Percentiles rank a stretch among this genome's conserved stretches.
These are phyloP conservation scores for Leccinum pachyderme DNA, from an alignment of 1,284 basidiomycete species.

Conservation along the genomic window DNA sequence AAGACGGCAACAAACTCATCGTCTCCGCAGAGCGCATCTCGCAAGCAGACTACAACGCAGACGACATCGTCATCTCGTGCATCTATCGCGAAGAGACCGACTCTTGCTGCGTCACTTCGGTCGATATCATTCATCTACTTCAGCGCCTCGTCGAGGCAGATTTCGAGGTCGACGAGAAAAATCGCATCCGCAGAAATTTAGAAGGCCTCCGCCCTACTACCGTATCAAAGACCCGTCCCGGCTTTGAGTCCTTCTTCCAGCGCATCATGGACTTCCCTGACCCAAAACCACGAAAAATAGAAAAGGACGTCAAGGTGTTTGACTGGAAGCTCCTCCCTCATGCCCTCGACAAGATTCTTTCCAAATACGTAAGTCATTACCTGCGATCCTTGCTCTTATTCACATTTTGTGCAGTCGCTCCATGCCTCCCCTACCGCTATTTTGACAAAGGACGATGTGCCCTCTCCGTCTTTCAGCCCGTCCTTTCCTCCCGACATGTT, in stretches of 20 bases:
- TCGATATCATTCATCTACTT: conserved; percentile 91
- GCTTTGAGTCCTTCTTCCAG: conserved; percentile 85
- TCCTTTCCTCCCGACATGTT: conserved; percentile 4
- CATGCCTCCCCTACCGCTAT: conserved; percentile 31
- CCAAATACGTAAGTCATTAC: conserved; percentile 80
- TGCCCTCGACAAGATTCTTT: conserved; percentile 89
- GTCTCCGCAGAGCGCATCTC: conserved; percentile 62
- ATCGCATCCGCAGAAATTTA: conserved; percentile 90
- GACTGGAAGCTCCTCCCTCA: conserved; percentile 82
- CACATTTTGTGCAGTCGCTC: conserved; percentile 39
- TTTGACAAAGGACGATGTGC: conserved; percentile 7
- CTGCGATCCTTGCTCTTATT: not conserved
- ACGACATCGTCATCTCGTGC: conserved; percentile 78
- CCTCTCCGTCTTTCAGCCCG: conserved; percentile 4
- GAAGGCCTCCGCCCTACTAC: conserved; percentile 92
- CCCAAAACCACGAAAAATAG: conserved; percentile 94
- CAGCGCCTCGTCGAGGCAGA: conserved; percentile 82
- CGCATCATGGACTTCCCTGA: conserved; percentile 94
- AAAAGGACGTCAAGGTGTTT: conserved; percentile 98
- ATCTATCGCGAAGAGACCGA: conserved; percentile 83
- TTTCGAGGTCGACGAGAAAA: conserved; percentile 95
- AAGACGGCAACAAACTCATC: conserved; percentile 58
- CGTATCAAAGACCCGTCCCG: conserved; percentile 82
- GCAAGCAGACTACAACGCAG: conserved; percentile 55
- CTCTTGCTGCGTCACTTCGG: conserved; percentile 87